Percentiles rank a stretch among this genome's conserved stretches.
Evolutionary conservation across 768 basidiomycete species (phyloP).

Genomic region (Neoboletus brunneissimus): DNA sequence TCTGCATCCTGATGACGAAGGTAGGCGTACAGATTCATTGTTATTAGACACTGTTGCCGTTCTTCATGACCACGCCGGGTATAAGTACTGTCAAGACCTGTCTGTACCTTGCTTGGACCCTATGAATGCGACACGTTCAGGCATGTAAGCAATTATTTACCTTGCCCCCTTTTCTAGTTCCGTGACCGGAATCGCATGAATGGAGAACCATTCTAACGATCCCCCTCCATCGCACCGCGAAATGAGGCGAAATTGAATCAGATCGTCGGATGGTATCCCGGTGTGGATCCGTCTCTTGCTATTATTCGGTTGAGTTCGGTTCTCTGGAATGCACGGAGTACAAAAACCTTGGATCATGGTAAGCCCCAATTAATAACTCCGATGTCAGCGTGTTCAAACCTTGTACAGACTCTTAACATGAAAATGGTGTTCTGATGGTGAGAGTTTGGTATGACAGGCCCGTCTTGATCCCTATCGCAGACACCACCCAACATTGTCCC

Average conservation of each 20-base stretch:
- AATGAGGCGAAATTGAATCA: background rate
- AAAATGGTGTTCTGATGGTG: too few relatives aligned
- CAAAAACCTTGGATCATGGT: too few relatives aligned
- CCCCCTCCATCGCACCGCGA: background rate
- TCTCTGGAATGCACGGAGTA: background rate
- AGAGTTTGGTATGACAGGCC: too few relatives aligned
- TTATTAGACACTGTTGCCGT: background rate
- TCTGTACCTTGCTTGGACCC: background rate
- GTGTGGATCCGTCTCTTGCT: background rate
- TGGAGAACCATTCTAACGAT: background rate
- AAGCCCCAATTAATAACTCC: too few relatives aligned
- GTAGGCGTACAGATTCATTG: background rate
- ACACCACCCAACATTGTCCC: too few relatives aligned
- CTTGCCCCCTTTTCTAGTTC: background rate
- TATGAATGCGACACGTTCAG: background rate
- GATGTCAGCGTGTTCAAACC: too few relatives aligned
- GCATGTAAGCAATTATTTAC: background rate
- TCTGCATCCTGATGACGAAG: background rate
- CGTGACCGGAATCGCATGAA: background rate
- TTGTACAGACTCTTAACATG: too few relatives aligned
- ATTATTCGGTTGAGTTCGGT: background rate
- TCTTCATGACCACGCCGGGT: background rate
- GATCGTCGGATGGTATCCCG: background rate
- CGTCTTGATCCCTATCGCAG: too few relatives aligned
- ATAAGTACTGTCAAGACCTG: background rate